phyloP scores from a whole-genome alignment of 2,329 filamentous ascomycete genomes.

The Lasiodiplodia gonubiensis region DNA sequence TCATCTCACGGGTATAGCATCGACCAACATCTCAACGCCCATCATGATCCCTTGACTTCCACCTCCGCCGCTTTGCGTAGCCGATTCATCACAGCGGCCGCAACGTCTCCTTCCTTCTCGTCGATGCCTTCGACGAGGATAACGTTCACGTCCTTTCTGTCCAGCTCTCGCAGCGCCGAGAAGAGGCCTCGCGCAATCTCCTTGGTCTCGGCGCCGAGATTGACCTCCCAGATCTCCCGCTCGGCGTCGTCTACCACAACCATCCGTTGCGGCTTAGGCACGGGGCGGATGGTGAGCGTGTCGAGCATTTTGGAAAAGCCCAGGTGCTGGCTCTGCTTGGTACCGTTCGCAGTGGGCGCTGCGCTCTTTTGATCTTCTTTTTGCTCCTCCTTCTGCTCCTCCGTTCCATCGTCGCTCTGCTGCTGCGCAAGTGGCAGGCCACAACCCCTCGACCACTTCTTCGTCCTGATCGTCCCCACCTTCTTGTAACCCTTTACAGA shows the following conservation, averaged over 20 bases:
- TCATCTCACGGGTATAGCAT: not conserved
- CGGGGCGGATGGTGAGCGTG: constrained; percentile 34
- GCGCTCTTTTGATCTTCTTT: not conserved
- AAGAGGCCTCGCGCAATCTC: constrained; percentile 88
- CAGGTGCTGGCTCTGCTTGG: not conserved
- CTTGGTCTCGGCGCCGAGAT: constrained; percentile 72
- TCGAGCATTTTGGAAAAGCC: constrained; percentile 42
- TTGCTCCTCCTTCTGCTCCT: not conserved
- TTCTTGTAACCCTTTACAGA: constrained; percentile 35
- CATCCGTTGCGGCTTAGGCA: constrained; percentile 19
- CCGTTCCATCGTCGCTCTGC: not conserved
- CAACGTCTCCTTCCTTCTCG: constrained; percentile 73
- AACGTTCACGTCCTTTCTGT: constrained; percentile 75
- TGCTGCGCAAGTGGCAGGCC: constrained; percentile 21
- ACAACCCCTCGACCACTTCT: constrained; percentile 36
- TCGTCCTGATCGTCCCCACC: constrained; percentile 50
- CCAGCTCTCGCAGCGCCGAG: constrained; percentile 82
- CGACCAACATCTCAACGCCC: not conserved
- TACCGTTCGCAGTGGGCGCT: not conserved
- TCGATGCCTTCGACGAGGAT: constrained; percentile 90
- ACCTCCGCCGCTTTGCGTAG: constrained; percentile 53
- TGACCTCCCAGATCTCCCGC: constrained; percentile 66
- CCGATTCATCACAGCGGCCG: constrained; percentile 68
- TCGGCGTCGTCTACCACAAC: not conserved
- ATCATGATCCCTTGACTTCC: constrained; percentile 20